These are phyloP conservation scores for Cercospora beticola DNA, from an alignment of 2,329 filamentous ascomycete genomes.

Conservation along the genomic window DNA sequence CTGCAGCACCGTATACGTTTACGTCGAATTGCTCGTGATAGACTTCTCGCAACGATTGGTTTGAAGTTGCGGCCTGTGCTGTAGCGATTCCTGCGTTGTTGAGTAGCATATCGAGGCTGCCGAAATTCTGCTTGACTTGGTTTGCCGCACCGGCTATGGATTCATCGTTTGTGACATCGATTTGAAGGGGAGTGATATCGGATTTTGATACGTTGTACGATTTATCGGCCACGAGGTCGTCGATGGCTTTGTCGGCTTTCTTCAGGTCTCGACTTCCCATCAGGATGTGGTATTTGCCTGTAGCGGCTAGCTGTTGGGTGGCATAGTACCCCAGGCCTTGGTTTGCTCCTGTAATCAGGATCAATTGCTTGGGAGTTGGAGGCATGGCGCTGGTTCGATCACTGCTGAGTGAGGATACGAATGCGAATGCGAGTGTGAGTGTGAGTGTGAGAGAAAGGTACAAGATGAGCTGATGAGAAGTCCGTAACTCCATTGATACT, in stretches of 20 bases:
- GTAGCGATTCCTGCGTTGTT: constrained; percentile 39
- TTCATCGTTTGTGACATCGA: constrained; percentile 47
- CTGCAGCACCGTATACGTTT: constrained; percentile 33
- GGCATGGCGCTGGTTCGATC: neutral
- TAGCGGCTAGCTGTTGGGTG: constrained; percentile 42
- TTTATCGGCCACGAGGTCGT: constrained; percentile 23
- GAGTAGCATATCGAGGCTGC: constrained; percentile 39
- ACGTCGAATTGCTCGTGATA: constrained; percentile 28
- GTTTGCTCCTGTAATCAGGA: constrained; percentile 46
- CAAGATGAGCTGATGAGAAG: neutral
- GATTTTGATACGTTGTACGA: neutral
- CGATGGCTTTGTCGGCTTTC: constrained; percentile 40
- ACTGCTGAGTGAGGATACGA: neutral
- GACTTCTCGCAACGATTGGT: neutral
- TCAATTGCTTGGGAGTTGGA: neutral
- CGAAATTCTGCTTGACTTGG: constrained; percentile 32
- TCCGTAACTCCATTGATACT: neutral
- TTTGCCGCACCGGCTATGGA: constrained; percentile 43
- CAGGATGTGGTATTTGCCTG: constrained; percentile 44
- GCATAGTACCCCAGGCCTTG: constrained; percentile 48
- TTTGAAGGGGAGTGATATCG: constrained; percentile 41
- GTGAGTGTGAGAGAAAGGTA: neutral
- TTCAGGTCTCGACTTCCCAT: constrained; percentile 41
- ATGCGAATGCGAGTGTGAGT: neutral
- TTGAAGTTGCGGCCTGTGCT: neutral